These are phyloP conservation scores for Xylariales sp. DNA, from an alignment of 2,329 filamentous ascomycete species.

Conservation along the genomic window DNA sequence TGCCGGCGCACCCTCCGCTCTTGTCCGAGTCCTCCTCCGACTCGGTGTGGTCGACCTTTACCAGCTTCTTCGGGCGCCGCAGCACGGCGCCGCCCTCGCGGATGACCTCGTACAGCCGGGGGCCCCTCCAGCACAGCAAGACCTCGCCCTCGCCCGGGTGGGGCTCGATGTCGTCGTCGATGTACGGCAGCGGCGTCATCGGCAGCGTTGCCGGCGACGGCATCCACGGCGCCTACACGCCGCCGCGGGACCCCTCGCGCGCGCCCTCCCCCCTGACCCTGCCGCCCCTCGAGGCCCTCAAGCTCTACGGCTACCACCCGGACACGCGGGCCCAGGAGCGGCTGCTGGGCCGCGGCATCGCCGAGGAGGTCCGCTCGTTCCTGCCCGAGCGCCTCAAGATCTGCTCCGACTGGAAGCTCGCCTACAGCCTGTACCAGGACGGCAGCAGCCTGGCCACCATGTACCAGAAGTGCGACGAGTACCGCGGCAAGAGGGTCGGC, in stretches of 20 bases:
- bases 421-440: slow-evolving; percentile 89
- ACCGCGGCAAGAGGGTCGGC: slow-evolving; percentile 67
- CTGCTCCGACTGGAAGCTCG: slow-evolving; percentile 77
- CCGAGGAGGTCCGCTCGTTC: slow-evolving; percentile 89
- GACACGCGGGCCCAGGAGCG: slow-evolving; percentile 56
- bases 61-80: too few species aligned
- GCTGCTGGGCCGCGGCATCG: slow-evolving; percentile 68
- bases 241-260: too few species aligned
- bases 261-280: not conserved
- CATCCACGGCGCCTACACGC: not conserved
- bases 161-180: too few species aligned
- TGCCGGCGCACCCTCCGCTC: too few species aligned
- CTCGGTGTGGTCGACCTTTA: too few species aligned
- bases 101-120: too few species aligned
- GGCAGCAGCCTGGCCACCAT: slow-evolving; percentile 83
- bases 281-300: slow-evolving; percentile 59
- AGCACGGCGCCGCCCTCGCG: too few species aligned
- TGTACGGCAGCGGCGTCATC: too few species aligned
- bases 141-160: too few species aligned
- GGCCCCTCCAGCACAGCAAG: too few species aligned
- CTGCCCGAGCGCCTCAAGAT: slow-evolving; percentile 84
- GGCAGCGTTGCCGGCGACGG: too few species aligned
- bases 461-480: slow-evolving; percentile 72
- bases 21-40: too few species aligned
- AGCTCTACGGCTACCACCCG: slow-evolving; percentile 61